Conservation (phyloP, 441 rosid species). For the Gossypium laxum region DNA sequence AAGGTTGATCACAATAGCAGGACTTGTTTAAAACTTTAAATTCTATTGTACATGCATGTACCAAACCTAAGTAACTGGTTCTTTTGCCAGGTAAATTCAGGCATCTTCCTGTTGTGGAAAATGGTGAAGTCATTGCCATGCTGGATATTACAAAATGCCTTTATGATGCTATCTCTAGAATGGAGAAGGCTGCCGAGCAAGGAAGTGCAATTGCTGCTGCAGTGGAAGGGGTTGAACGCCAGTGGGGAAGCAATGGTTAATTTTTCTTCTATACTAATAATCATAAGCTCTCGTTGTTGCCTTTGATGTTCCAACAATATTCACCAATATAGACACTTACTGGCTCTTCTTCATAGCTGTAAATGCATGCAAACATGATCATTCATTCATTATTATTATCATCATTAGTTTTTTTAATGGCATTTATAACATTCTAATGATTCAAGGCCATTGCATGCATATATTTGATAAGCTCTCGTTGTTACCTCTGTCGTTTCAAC, state of each 20-base stretch:
- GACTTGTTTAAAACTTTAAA: background rate
- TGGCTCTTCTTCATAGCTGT: background rate
- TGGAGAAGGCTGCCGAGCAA: slow-evolving; percentile 96
- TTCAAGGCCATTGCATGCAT: background rate
- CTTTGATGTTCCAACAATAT: background rate
- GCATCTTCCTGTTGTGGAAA: slow-evolving; percentile 93
- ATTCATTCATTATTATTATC: background rate
- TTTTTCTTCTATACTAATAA: background rate
- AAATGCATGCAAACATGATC: background rate
- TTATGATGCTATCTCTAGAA: slow-evolving; percentile 81
- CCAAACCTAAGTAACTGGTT: background rate
- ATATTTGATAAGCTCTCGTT: background rate
- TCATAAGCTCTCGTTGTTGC: background rate
- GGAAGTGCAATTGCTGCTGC: slow-evolving; percentile 95
- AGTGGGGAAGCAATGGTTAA: slow-evolving; percentile 53
- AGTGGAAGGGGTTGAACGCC: slow-evolving; percentile 90
- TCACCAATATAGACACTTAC: background rate
- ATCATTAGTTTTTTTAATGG: too few species aligned
- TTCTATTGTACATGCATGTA: background rate
- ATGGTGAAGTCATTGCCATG: slow-evolving; percentile 92
- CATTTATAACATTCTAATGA: background rate
- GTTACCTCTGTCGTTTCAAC: background rate
- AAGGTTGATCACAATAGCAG: background rate
- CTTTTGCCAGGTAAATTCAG: slow-evolving; percentile 61
- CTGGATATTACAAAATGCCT: slow-evolving; percentile 86